These are phyloP conservation scores for Euphorbia pulcherrima DNA, from an alignment of 345 rosid genomes.

Conservation along the genomic window DNA sequence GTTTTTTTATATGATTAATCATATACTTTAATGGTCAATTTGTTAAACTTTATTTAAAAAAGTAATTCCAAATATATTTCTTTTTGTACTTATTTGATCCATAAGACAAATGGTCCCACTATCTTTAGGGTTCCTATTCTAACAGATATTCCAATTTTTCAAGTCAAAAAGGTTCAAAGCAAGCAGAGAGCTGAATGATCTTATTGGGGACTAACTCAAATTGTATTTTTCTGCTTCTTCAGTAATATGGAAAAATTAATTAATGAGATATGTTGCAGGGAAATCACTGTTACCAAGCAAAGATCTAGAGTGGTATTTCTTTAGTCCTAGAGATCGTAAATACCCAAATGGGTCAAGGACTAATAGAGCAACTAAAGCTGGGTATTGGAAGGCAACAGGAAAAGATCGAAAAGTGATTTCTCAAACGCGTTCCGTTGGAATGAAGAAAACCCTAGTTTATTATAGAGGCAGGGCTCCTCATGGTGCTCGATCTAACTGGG, in stretches of 20 bases:
- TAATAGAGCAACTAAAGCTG: slow-evolving; percentile 89
- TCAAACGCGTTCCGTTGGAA: slow-evolving; percentile 64
- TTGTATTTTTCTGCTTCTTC: no score
- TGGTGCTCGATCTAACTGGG: slow-evolving; percentile 86
- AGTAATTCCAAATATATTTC: no score
- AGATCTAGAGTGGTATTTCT: slow-evolving; percentile 94
- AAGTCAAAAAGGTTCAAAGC: slow-evolving; percentile 13
- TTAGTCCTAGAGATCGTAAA: slow-evolving; percentile 91
- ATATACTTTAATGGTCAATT: slow-evolving; percentile 22
- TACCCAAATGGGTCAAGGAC: slow-evolving; percentile 96
- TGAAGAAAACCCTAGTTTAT: slow-evolving; percentile 92
- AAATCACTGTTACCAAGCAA: slow-evolving; percentile 89
- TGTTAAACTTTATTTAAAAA: slow-evolving; percentile 12
- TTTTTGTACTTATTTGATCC: no score
- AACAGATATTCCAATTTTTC: not conserved
- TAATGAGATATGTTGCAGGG: slow-evolving; percentile 33
- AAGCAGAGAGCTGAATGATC: not conserved
- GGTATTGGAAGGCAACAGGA: slow-evolving; percentile 98
- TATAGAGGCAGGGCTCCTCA: slow-evolving; percentile 95
- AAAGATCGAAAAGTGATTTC: slow-evolving; percentile 90
- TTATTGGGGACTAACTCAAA: no score
- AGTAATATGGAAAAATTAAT: not conserved
- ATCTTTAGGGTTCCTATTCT: slow-evolving; percentile 21
- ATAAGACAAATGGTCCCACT: slow-evolving; percentile 15
- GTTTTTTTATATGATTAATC: no score